These are phyloP conservation scores for Lactifluus hygrophoroides DNA, from an alignment of 768 basidiomycete genomes.

Conservation along the genomic window DNA sequence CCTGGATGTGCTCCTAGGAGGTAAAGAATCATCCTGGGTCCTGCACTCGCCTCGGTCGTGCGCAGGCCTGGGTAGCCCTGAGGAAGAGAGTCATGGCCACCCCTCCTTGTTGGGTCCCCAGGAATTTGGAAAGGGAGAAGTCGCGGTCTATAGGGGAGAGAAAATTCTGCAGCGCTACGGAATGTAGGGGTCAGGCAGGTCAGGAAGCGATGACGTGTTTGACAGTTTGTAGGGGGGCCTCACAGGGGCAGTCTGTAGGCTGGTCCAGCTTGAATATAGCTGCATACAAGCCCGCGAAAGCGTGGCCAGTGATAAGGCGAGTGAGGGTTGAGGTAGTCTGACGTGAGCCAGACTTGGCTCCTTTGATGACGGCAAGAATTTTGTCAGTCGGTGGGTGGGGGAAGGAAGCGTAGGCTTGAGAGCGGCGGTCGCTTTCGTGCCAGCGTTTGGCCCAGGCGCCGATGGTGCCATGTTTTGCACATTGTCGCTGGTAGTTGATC, in stretches of 20 bases:
- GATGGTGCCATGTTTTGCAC: not conserved
- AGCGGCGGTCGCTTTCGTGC: not conserved
- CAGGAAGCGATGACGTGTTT: not conserved
- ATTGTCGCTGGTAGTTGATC: not conserved
- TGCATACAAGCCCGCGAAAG: not conserved
- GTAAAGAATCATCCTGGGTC: no score
- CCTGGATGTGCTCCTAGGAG: no score
- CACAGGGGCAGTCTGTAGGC: not conserved
- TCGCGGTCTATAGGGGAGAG: not conserved
- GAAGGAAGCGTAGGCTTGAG: not conserved
- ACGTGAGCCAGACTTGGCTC: not conserved
- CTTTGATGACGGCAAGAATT: not conserved
- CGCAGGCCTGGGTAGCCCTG: not conserved
- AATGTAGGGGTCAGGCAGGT: not conserved
- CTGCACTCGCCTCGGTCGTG: no score
- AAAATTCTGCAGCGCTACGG: not conserved
- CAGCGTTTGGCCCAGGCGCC: not conserved
- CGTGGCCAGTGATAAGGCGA: not conserved
- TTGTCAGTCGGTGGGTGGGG: not conserved
- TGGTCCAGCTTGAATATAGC: not conserved
- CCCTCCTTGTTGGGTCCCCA: not conserved
- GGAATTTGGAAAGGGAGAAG: not conserved
- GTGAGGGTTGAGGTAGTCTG: not conserved
- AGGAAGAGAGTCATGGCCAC: not conserved
- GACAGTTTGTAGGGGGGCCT: not conserved